Evolutionary conservation across 2,329 filamentous ascomycete species (phyloP).

Genomic region (Talaromyces pinophilus): DNA sequence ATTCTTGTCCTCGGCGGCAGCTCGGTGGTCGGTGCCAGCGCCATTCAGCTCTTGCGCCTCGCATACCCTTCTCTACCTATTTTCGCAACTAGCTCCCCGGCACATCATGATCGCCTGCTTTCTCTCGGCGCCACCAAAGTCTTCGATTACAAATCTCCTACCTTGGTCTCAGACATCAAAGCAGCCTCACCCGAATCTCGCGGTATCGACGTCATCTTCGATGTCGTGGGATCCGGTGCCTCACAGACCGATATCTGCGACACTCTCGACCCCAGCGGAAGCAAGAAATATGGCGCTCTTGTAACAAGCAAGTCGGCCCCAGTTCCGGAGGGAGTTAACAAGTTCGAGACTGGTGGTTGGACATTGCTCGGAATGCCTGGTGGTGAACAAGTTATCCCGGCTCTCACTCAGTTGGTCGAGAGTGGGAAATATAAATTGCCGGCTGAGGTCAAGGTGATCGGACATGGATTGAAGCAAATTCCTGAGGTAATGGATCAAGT

Average conservation of each 20-base stretch:
- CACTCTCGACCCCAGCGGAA: conserved; percentile 30
- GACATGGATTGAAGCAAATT: conserved; percentile 30
- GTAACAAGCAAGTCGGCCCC: conserved; percentile 30
- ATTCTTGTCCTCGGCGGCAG: conserved; percentile 43
- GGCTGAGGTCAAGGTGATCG: conserved; percentile 32
- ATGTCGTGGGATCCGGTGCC: conserved; percentile 34
- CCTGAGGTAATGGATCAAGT: conserved; percentile 29
- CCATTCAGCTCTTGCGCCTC: conserved; percentile 41
- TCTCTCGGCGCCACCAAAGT: conserved; percentile 14
- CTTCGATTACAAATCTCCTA: conserved; percentile 13
- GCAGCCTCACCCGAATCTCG: conserved; percentile 18
- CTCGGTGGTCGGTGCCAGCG: conserved; percentile 36
- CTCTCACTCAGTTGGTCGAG: conserved; percentile 29
- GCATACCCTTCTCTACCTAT: conserved; percentile 34
- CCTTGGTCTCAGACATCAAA: conserved; percentile 15
- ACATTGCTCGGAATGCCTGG: conserved; percentile 29
- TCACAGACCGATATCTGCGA: conserved; percentile 30
- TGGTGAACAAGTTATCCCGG: conserved; percentile 27
- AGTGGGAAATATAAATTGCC: conserved; percentile 33
- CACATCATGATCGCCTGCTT: conserved; percentile 11
- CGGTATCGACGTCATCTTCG: conserved; percentile 38
- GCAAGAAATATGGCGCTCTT: conserved; percentile 34
- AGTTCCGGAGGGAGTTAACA: conserved; percentile 33
- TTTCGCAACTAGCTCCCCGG: conserved; percentile 37
- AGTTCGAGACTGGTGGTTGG: conserved; percentile 28